These are phyloP conservation scores for Tetrapyrgos nigripes DNA, from an alignment of 1,284 basidiomycete species.

Conservation along the genomic window DNA sequence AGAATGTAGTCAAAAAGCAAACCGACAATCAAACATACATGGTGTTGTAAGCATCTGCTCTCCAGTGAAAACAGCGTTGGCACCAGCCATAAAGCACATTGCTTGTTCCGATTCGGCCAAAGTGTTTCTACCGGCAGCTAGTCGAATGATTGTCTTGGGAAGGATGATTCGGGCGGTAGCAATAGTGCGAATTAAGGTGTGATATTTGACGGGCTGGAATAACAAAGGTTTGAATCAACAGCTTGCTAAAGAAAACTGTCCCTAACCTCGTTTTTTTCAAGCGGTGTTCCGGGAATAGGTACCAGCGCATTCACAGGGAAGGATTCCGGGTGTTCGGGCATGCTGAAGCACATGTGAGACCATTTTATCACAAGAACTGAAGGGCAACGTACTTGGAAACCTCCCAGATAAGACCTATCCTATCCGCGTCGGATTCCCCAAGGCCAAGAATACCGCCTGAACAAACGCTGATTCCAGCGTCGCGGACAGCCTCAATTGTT, in stretches of 20 bases:
- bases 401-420: constrained; percentile 95
- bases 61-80: constrained; percentile 98
- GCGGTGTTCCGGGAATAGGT: constrained; percentile 77
- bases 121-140: constrained; percentile 93
- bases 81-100: constrained; percentile 98
- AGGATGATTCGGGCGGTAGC: constrained; percentile 94
- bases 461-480: constrained; percentile 97
- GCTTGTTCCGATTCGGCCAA: constrained; percentile 93
- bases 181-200: constrained; percentile 91
- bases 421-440: constrained; percentile 90
- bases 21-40: constrained; percentile 57
- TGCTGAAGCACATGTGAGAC: constrained; percentile 51
- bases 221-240: constrained; percentile 14
- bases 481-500: constrained; percentile 90
- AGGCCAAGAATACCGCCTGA: constrained; percentile 97
- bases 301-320: constrained; percentile 98
- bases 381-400: constrained; percentile 75
- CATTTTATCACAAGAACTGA: neutral
- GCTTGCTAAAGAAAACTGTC: constrained; percentile 10
- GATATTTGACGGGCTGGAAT: constrained; percentile 76
- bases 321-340: constrained; percentile 96
- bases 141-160: constrained; percentile 92
- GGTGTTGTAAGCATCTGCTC: constrained; percentile 98
- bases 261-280: constrained; percentile 73
- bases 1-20: constrained; percentile 3